Conservation (phyloP, 768 basidiomycete species). For the Mycena filopes region DNA sequence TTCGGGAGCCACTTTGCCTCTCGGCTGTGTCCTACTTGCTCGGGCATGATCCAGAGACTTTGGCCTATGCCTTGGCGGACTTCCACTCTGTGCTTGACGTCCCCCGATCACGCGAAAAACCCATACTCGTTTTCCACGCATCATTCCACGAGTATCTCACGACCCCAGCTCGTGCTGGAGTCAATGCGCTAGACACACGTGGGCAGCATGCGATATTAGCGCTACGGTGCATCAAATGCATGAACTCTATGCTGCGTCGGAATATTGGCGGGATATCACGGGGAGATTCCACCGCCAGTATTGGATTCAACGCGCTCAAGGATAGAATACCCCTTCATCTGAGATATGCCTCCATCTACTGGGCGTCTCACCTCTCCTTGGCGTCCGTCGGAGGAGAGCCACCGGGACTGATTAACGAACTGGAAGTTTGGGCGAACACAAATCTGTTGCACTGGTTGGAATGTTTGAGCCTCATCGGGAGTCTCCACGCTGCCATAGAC, state of each 20-base stretch:
- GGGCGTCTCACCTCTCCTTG: neutral
- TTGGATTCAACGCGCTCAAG: neutral
- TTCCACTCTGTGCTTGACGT: constrained; percentile 11
- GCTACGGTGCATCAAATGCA: neutral
- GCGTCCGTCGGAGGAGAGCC: no score
- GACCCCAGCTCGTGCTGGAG: neutral
- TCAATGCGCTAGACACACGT: neutral
- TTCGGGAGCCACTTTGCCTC: constrained; percentile 3
- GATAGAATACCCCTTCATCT: neutral
- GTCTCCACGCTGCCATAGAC: neutral
- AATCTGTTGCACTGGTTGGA: constrained; percentile 15
- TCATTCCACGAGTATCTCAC: constrained; percentile 11
- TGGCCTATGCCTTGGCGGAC: neutral
- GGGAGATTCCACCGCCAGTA: neutral
- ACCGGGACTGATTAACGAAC: neutral
- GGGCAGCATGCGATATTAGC: neutral
- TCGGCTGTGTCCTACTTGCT: neutral
- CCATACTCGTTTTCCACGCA: constrained; percentile 5
- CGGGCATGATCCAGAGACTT: neutral
- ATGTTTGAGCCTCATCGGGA: neutral
- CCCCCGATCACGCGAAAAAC: neutral
- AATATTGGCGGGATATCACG: neutral
- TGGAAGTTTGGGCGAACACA: neutral
- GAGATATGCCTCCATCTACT: neutral
- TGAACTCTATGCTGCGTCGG: neutral